Base-by-base conservation (phyloP, 106 monocot species). In the Cymbidium sinense region DNA sequence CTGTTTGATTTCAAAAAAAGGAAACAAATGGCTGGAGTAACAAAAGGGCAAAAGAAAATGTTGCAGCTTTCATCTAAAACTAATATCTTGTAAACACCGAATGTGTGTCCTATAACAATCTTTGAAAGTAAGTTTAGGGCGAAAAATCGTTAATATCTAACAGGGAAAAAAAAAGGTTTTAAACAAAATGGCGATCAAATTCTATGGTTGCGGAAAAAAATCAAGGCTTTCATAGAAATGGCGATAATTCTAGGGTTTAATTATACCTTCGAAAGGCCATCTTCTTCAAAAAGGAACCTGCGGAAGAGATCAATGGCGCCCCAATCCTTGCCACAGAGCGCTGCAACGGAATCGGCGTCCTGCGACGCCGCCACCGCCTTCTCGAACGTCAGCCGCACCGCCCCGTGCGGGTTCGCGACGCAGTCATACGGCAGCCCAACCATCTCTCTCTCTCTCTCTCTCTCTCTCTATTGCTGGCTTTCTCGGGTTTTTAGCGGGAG, bases 311-410 rank as follows among this genome's bases (percentile, higher is more conserved):
- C 92, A 75, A 79, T 77, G 30, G 84, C 86, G 35, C 98, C 98
- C 98, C 98, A 98, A 50, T 98, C 98, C 74, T 86, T 93, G n/a
- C 93, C 89, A 47, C 77, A 79, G 77, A 93, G 86, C 2, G 86
- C 79, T 36, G 84, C 85, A 74, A 76, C 70, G 15, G 88, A 87
- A 77, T 96, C 95, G 77, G 43, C 80, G 18, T 47, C 78, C 41
- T 44, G 20, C 64, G 75, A 70, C 20, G 81, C 74, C 20, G 81
- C 79, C 54, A 85, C 88, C 61, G 98, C 90, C 77, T 76, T 84
- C 84, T 99, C 94, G 78, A 99, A 99, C 1, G 92, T 82, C 19
- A 81, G 76, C 31, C 98, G 94, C 64, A 99, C 98, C 2, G 84
- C 88, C 3, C 98, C 98, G 17, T 90, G 87, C 6, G 98, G 98